Base-by-base conservation (phyloP, 2,329 filamentous ascomycete species). In the Fusarium pseudonygamai region DNA sequence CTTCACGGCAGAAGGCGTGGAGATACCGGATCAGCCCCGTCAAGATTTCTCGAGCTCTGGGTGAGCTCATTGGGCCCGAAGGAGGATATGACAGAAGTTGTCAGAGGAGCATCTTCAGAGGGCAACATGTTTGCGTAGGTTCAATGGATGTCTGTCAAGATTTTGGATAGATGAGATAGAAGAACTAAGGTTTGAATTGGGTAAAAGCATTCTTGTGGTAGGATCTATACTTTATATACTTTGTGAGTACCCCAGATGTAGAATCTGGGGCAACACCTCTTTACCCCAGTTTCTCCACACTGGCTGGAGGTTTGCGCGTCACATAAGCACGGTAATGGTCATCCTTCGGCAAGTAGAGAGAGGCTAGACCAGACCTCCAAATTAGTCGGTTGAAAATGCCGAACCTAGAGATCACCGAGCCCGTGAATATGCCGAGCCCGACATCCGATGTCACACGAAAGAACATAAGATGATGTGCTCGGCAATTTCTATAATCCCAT, bases 81-180 rank as follows among this genome's bases (percentile, higher is more conserved):
- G 2, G 52, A 55, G 26, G 36, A 55, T 8, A 55, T 55, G 52
- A 42, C 26, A 18, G 36, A 55, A 6, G 36, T 28, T 15, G 52
- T 55, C 4, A 55, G 16, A 15, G 36, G 36, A 7, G 10, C 15
- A 24, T 42, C 52, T 30, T 42, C 6, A 30, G 26, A 15, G 8
- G 12, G 8, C 10, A 18, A 18, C 52, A 55, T 55, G 20, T 11
- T 42, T 10, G 6, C 6, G 10, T n/a, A n/a, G 6, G 0, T 40
- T 16, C 10, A 4, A 4, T 28, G 5, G 18, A 18, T 10, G 1
- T 6, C 6, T 2, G 6, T 20, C 6, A 11, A 6, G 20, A 1
- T 6, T 9, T 14, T 30, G 0, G 5, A 5, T 6, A 8, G 0
- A 9, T 18, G 11, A 18, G 14, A 30, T 3, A 3, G 37, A 22